phyloP scores from a whole-genome alignment of 306 rosid species.

The Pachyrhizus erosus region DNA sequence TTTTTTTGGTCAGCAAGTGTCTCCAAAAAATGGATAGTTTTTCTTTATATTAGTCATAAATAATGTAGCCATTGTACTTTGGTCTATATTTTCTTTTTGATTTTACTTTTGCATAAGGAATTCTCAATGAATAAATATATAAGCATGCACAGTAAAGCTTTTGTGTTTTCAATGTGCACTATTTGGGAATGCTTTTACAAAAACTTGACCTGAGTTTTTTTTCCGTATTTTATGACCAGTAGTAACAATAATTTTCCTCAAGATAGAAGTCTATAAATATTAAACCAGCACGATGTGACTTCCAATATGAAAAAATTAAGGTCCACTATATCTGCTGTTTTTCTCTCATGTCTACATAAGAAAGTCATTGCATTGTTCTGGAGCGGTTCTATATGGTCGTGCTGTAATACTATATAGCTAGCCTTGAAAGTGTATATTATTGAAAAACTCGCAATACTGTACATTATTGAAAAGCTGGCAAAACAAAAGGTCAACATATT shows the following conservation, averaged over 20 bases:
- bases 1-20: background rate
- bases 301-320: background rate
- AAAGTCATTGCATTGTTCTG: background rate
- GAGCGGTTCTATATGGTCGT: background rate
- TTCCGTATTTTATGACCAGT: background rate
- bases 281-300: background rate
- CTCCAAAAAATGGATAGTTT: background rate
- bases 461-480: background rate
- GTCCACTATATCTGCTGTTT: conserved; percentile 6
- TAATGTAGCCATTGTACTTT: conserved; percentile 12
- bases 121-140: background rate
- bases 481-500: background rate
- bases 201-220: background rate
- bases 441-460: too few species aligned
- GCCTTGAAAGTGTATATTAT: too few species aligned
- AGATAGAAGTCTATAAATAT: background rate
- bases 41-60: background rate
- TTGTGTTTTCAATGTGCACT: background rate
- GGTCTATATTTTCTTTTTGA: background rate
- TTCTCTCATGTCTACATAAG: background rate
- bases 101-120: background rate
- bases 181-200: background rate
- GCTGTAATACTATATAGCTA: too few species aligned
- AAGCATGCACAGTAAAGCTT: background rate
- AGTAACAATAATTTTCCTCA: background rate